A percentile compares a stretch with the other conserved stretches of the same genome.
phyloP scores from a whole-genome alignment of 1,284 basidiomycete genomes.

The Leccinum griseonigrum region DNA sequence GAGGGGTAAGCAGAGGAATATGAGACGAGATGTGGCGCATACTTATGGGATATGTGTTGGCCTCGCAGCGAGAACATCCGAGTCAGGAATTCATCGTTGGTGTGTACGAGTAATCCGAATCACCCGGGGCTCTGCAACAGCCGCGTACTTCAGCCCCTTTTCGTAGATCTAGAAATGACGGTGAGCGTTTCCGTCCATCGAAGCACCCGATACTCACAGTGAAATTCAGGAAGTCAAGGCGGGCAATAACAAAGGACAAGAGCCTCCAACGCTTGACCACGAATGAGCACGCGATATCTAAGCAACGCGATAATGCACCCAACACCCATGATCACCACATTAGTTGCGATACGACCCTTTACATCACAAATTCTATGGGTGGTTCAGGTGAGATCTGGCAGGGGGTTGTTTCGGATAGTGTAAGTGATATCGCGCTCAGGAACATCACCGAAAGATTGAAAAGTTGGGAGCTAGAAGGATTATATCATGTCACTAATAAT shows the following conservation, averaged over 20 bases:
- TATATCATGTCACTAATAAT: no score
- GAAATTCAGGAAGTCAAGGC: slow-evolving; percentile 21
- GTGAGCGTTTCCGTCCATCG: slow-evolving; percentile 2
- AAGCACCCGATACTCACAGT: slow-evolving; percentile 13
- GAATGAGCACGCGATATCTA: slow-evolving; percentile 5
- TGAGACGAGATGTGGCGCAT: not conserved
- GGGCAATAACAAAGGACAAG: slow-evolving; percentile 24
- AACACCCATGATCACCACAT: slow-evolving; percentile 23
- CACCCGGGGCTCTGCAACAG: slow-evolving; percentile 22
- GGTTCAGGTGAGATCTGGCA: no score
- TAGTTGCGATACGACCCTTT: no score
- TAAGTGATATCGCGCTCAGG: no score
- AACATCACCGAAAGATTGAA: no score
- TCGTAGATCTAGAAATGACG: slow-evolving; percentile 22
- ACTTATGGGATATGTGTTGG: slow-evolving; percentile 28
- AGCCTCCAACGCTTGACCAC: slow-evolving; percentile 18
- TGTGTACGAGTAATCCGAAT: slow-evolving; percentile 4
- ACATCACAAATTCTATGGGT: no score
- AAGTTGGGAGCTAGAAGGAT: no score
- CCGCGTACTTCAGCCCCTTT: slow-evolving; percentile 26
- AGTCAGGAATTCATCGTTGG: slow-evolving; percentile 1
- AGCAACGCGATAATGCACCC: slow-evolving; percentile 17
- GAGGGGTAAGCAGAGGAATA: slow-evolving; percentile 2
- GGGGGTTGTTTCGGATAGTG: slow-evolving; percentile 1
- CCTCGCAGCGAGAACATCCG: slow-evolving; percentile 11